A percentile compares a stretch with the other conserved stretches of the same genome.
Conservation (phyloP, 768 basidiomycete species). For the Podaxis sp. region DNA sequence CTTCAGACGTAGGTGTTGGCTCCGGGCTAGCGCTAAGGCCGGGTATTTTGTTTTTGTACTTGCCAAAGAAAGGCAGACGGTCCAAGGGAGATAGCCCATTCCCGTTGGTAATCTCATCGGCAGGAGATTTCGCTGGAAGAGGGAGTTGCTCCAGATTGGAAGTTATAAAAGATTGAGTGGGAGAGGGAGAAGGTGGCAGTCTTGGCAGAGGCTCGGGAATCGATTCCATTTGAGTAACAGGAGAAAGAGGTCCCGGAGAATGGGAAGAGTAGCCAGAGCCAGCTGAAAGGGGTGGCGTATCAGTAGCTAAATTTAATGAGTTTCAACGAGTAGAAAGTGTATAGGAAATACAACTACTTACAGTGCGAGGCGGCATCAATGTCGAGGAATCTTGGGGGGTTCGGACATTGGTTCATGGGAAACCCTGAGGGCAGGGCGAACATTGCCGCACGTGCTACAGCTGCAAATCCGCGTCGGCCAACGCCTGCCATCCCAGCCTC, state of each 20-base stretch:
- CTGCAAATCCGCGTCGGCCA: constrained; percentile 80
- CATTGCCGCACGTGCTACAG: constrained; percentile 60
- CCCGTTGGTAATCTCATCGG: constrained; percentile 12
- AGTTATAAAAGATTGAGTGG: constrained; percentile 18
- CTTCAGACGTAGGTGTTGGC: constrained; percentile 1
- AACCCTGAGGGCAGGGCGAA: constrained; percentile 25
- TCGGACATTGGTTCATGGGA: constrained; percentile 27
- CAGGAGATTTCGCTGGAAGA: constrained; percentile 7
- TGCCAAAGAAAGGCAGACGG: constrained; percentile 56
- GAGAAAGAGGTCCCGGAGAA: constrained; percentile 42
- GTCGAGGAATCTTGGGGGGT: constrained; percentile 46
- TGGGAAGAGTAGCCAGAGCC: constrained; percentile 45
- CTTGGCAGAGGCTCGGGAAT: constrained; percentile 18
- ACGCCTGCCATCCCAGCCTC: constrained; percentile 91
- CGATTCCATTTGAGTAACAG: constrained; percentile 35
- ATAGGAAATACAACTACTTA: constrained; percentile 28
- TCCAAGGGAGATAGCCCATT: constrained; percentile 17
- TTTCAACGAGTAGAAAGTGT: constrained; percentile 11
- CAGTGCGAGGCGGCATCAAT: constrained; percentile 42
- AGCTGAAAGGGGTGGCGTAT: constrained; percentile 49
- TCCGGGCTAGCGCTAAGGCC: constrained; percentile 21
- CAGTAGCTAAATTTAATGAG: constrained; percentile 27
- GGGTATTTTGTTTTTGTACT: constrained; percentile 41
- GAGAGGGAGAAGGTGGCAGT: constrained; percentile 26
- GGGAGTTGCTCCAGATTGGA: constrained; percentile 15